Evolutionary conservation across 2,329 filamentous ascomycete species (phyloP), one percentile per base, ranked within the genome.

Genomic region (Diaporthe sp.): DNA sequence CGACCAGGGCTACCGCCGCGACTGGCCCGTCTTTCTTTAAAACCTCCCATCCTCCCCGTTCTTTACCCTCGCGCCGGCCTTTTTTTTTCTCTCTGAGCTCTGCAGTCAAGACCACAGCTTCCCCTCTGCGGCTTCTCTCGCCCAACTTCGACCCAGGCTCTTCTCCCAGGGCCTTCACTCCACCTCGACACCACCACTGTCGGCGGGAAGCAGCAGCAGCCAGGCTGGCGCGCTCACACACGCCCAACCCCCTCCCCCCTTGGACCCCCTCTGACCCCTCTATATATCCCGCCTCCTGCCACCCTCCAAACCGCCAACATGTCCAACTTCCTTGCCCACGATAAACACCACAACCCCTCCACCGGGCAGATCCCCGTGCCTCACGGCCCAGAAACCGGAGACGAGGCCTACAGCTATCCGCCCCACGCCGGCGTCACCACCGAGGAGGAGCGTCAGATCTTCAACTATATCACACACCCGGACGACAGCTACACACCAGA

Each of bases 401-500:
- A 85, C 69, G 88, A 89, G 78, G 83, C 84, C 75, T 50, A 88
- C 69, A 85, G 87, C 72, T 88, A 84, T 78, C 86, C 85, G 25
- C 76, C 82, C 70, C 78, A 79, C 63, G 77, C 80, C 72, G 82
- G 81, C 44, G 80, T 83, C 65, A 78, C 78, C 74, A 84, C 85
- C 73, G 83, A 84, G 66, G 81, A 86, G 75, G 89, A 91, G 83
- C 88, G 85, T 76, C 85, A 87, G 81, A 90, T 91, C 79, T 97
- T 98, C 86, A 89, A 93, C 79, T 91, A 93, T 78, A 87, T 98
- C 73, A 93, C 97, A 73, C 93, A 94, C 72, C 96, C 96, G 3
- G 94, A 97, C 81, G 96, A 98, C 85, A 93, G 92, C 77, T 98
- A 96, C 85, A 94, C 93, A 72, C 84, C 89, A 72, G 91, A 96